phyloP scores from a whole-genome alignment of 768 basidiomycete species.

The Scleroderma bovista region DNA sequence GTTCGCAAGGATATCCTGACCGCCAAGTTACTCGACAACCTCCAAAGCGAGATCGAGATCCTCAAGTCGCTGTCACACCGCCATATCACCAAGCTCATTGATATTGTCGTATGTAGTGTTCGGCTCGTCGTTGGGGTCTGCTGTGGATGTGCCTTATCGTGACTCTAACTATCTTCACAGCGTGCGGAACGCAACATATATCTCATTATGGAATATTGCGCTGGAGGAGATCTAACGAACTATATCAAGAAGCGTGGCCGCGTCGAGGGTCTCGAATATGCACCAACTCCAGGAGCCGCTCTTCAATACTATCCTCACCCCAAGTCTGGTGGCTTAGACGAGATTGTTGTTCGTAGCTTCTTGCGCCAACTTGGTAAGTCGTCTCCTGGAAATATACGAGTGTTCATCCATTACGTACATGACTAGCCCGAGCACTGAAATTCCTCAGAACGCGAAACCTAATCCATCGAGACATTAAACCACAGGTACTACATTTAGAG shows the following conservation, averaged over 20 bases:
- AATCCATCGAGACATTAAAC: slow-evolving; percentile 97
- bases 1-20: slow-evolving; percentile 85
- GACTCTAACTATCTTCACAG: slow-evolving; percentile 30
- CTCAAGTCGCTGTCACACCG: slow-evolving; percentile 89
- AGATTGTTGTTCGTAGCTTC: slow-evolving; percentile 88
- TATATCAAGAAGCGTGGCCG: slow-evolving; percentile 98
- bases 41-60: slow-evolving; percentile 97
- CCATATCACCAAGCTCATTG: slow-evolving; percentile 88
- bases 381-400: background rate
- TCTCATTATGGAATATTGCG: slow-evolving; percentile 96
- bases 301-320: slow-evolving; percentile 90
- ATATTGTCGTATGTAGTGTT: slow-evolving; percentile 69
- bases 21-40: slow-evolving; percentile 90
- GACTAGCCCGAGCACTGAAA: slow-evolving; percentile 82
- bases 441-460: slow-evolving; percentile 85
- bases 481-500: slow-evolving; percentile 48
- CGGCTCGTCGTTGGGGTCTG: background rate
- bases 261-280: slow-evolving; percentile 82
- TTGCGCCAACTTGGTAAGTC: slow-evolving; percentile 77
- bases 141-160: background rate
- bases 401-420: background rate
- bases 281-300: slow-evolving; percentile 61
- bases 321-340: slow-evolving; percentile 82
- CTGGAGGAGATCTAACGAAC: slow-evolving; percentile 91
- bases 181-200: slow-evolving; percentile 78